Percentiles rank a stretch among this genome's conserved stretches.
These are phyloP conservation scores for Cylindrotheca closterium DNA, from an alignment of 108 stramenopile genomes.

Conservation along the genomic window DNA sequence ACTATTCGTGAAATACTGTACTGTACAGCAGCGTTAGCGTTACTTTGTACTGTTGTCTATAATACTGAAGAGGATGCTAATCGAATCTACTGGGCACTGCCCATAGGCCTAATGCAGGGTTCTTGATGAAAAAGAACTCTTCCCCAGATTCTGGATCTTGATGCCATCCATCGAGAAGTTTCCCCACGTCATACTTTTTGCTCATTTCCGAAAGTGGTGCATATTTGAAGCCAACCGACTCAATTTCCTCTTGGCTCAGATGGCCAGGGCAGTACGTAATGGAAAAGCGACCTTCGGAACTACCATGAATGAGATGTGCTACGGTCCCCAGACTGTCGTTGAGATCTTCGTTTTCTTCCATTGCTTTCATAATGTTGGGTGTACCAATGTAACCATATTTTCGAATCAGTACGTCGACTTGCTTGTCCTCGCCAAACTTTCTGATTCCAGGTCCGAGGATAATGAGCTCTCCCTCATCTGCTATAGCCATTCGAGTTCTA, in stretches of 20 bases:
- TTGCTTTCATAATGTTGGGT: constrained; percentile 73
- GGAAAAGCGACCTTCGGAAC: constrained; percentile 88
- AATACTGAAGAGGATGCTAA: no score
- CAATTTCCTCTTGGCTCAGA: constrained; percentile 79
- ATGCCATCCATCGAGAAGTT: constrained; percentile 88
- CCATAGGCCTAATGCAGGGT: constrained; percentile 97
- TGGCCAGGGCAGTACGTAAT: constrained; percentile 93
- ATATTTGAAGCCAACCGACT: constrained; percentile 84
- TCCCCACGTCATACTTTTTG: constrained; percentile 55
- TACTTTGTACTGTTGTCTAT: no score
- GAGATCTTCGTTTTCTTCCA: constrained; percentile 77
- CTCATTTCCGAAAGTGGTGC: constrained; percentile 67
- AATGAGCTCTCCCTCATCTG: constrained; percentile 89
- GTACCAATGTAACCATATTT: constrained; percentile 92
- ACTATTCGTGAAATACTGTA: no score
- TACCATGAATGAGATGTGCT: constrained; percentile 95
- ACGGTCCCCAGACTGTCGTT: constrained; percentile 88
- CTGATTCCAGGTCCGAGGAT: constrained; percentile 89
- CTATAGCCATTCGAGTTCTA: constrained; percentile 94
- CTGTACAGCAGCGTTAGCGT: no score
- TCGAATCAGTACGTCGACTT: constrained; percentile 86
- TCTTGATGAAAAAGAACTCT: constrained; percentile 89
- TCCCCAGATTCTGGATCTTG: constrained; percentile 51
- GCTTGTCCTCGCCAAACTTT: constrained; percentile 89
- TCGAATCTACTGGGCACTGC: constrained; percentile 78